Evolutionary conservation across 495 filamentous ascomycete genomes (phyloP).

Genomic region (Penicillium diatomitis): DNA sequence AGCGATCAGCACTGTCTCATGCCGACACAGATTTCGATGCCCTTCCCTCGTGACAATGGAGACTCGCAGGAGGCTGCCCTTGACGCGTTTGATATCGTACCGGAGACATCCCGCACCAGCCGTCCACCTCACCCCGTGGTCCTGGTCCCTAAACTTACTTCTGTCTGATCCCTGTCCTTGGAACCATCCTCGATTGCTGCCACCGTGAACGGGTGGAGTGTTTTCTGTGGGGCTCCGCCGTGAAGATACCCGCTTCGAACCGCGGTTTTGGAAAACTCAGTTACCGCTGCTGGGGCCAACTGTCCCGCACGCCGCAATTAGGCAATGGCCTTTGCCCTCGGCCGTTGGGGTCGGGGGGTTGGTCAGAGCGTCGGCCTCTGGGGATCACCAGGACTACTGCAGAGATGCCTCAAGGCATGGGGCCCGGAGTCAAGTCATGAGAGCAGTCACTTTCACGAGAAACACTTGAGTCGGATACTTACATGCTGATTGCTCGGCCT

Average conservation of each 20-base stretch:
- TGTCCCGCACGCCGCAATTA: neutral
- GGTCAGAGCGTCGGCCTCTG: too few relatives aligned
- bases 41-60: too few relatives aligned
- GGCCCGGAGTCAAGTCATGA: too few relatives aligned
- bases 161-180: neutral
- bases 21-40: too few relatives aligned
- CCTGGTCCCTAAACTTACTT: too few relatives aligned
- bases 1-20: too few relatives aligned
- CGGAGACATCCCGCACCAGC: neutral
- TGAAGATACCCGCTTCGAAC: neutral
- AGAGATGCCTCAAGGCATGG: too few relatives aligned
- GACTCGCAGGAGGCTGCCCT: neutral
- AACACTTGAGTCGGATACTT: too few relatives aligned
- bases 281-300: neutral
- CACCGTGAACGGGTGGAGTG: neutral
- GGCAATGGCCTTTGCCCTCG: neutral
- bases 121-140: too few relatives aligned
- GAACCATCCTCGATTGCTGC: neutral
- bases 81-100: neutral
- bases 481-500: too few relatives aligned
- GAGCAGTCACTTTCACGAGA: too few relatives aligned
- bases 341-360: neutral
- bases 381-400: too few relatives aligned
- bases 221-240: constrained; percentile 1
- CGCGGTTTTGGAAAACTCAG: neutral